Evolutionary conservation across 805 yeast genomes (phyloP), one percentile per base, ranked within the genome.

Genomic region (Saturnispora diversa): DNA sequence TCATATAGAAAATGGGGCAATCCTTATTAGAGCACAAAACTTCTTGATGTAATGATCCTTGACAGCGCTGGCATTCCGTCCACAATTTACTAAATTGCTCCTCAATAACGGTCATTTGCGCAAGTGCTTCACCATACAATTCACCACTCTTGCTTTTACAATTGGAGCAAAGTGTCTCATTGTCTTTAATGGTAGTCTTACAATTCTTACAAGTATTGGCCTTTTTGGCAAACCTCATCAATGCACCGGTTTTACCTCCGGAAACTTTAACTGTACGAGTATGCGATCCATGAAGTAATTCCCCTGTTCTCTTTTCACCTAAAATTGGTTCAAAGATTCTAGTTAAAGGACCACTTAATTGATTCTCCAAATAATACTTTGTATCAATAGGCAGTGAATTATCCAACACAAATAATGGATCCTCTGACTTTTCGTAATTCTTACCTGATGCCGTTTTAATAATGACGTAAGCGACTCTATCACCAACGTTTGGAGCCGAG

Each of bases 61-160:
- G 97, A 60, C 98, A 92, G 44, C 97, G 68, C 64, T 92, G 99
- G 59, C 99, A 94, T 57, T 92, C 95, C 0, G 97, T 90, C 99
- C 99, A 92, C 47, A 92, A 64, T 48, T 94, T 69, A 3, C 95
- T 79, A 53, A 86, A 92, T 50, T 81, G 80, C 44, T 76, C 73
- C 56, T 92, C 95, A 44, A 90, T 63, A 31, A 75, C 77, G 56
- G 86, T 82, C 70, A 88, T 78, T 44, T 76, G 80, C 3, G 84
- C 80, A 35, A 92, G 63, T 9, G 92, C 87, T 44, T 78, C 75
- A n/a, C 86, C 77, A 54, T 86, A 92, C 20, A 88, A 59, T 50
- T 76, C 82, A 2, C 92, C 87, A 0, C 90, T 84, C 47, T 72
- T 74, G 22, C 68, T 63, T 27, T 72, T 64, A 65, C 99, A 92